These are phyloP conservation scores for Echeveria elegans DNA, from an alignment of 164 flowering plant genomes.

Conservation along the genomic window DNA sequence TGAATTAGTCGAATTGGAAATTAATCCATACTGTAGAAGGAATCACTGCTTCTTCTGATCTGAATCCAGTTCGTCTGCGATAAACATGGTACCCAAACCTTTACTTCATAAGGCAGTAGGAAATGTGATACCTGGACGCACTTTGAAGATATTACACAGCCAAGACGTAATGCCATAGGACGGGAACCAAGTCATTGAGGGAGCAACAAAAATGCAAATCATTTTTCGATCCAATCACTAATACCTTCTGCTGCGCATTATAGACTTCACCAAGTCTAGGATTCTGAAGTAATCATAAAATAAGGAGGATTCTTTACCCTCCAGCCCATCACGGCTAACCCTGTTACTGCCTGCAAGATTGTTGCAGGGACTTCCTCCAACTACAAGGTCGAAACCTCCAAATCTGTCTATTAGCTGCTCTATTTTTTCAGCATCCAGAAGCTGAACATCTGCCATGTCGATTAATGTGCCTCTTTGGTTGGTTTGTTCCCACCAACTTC, in stretches of 20 bases:
- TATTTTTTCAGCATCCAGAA: constrained; percentile 30
- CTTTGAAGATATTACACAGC: too few relatives aligned
- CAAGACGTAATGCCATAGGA: neutral
- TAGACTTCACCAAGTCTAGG: constrained; percentile 43
- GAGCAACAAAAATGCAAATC: neutral
- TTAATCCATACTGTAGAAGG: too few relatives aligned
- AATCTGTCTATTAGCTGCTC: constrained; percentile 31
- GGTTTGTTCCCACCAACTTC: constrained; percentile 3
- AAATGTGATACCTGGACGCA: too few relatives aligned
- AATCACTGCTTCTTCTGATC: too few relatives aligned
- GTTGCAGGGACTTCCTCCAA: constrained; percentile 92
- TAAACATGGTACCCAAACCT: too few relatives aligned
- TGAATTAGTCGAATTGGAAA: too few relatives aligned
- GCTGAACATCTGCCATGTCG: constrained; percentile 14
- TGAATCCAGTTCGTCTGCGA: too few relatives aligned
- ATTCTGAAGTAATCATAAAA: constrained; percentile 66
- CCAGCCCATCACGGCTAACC: constrained; percentile 67
- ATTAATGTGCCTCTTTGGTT: constrained; percentile 1
- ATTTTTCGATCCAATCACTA: neutral
- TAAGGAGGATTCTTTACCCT: constrained; percentile 67
- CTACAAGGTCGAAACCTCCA: constrained; percentile 69
- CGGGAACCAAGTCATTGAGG: neutral
- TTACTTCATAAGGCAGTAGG: too few relatives aligned
- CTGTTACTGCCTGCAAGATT: constrained; percentile 78
- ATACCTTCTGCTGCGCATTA: constrained; percentile 18